Evolutionary conservation across 2,329 filamentous ascomycete species (phyloP).

Genomic region (Fusarium oligoseptatum): DNA sequence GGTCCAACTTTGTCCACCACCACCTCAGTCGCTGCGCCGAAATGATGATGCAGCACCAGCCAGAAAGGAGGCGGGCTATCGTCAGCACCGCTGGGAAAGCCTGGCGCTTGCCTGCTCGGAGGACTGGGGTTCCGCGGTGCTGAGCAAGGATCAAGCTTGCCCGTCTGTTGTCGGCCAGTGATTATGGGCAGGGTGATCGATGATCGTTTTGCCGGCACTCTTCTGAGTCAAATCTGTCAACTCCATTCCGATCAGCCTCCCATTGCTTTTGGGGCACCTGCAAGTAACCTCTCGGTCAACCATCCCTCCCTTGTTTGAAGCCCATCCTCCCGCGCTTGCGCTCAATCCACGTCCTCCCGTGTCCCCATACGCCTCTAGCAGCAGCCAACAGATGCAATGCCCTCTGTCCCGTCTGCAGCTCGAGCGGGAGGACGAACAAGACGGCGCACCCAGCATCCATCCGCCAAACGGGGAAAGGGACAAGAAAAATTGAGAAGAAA

Average conservation of each 20-base stretch:
- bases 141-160: slow-evolving; percentile 40
- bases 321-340: slow-evolving; percentile 19
- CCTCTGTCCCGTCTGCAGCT: slow-evolving; percentile 18
- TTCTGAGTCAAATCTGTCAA: slow-evolving; percentile 49
- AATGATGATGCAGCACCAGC: slow-evolving; percentile 24
- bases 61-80: slow-evolving; percentile 21
- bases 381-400: slow-evolving; percentile 6
- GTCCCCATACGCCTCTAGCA: slow-evolving; percentile 8
- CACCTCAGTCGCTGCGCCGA: slow-evolving; percentile 35
- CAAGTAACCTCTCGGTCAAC: slow-evolving; percentile 36
- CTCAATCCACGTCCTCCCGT: slow-evolving; percentile 8
- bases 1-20: slow-evolving; percentile 42
- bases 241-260: slow-evolving; percentile 42
- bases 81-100: slow-evolving; percentile 36
- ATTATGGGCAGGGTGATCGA: slow-evolving; percentile 35
- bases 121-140: slow-evolving; percentile 34
- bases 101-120: slow-evolving; percentile 31
- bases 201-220: slow-evolving; percentile 43
- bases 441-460: background rate
- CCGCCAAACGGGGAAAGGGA: slow-evolving; percentile 9
- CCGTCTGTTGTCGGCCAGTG: slow-evolving; percentile 20
- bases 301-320: slow-evolving; percentile 20
- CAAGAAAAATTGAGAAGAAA: slow-evolving; percentile 6
- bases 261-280: slow-evolving; percentile 41
- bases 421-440: background rate